Conservation (phyloP, 208 protist species). For the Trypanosoma mega region DNA sequence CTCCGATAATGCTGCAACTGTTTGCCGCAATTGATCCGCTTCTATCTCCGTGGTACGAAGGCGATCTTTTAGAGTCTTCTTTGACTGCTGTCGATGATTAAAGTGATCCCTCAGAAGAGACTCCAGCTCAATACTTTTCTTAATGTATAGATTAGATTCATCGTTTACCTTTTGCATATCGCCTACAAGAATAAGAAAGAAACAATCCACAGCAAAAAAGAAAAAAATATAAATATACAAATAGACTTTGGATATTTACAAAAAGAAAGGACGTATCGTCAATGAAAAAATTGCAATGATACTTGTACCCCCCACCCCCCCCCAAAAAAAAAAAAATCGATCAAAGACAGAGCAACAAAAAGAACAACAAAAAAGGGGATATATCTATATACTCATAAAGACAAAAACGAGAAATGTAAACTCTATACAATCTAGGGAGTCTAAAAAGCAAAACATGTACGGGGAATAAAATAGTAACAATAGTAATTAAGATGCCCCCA, state of each 20-base stretch:
- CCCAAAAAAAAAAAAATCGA: slow-evolving; percentile 13
- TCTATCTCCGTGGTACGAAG: slow-evolving; percentile 19
- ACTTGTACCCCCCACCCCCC: too few species aligned
- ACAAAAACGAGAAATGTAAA: not conserved
- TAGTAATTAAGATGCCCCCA: too few species aligned
- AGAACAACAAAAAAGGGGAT: slow-evolving; percentile 7
- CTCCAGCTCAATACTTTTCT: slow-evolving; percentile 36
- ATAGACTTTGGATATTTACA: too few species aligned
- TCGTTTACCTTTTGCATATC: slow-evolving; percentile 2
- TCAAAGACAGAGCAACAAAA: slow-evolving; percentile 17
- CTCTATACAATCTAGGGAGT: too few species aligned
- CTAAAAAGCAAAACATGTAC: too few species aligned
- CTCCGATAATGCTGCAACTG: slow-evolving; percentile 12
- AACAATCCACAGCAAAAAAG: slow-evolving; percentile 1
- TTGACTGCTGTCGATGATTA: slow-evolving; percentile 29
- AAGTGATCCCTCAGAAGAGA: slow-evolving; percentile 31
- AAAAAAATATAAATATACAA: too few species aligned
- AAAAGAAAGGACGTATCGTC: too few species aligned
- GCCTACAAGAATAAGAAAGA: slow-evolving; percentile 1
- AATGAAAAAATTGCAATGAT: too few species aligned
- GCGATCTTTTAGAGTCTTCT: slow-evolving; percentile 18
- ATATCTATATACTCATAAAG: not conserved
- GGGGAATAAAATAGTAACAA: too few species aligned
- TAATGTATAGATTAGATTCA: slow-evolving; percentile 22
- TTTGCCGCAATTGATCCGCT: slow-evolving; percentile 10